Conservation (phyloP, 805 yeast species). For the Myxozyma kluyveri region DNA sequence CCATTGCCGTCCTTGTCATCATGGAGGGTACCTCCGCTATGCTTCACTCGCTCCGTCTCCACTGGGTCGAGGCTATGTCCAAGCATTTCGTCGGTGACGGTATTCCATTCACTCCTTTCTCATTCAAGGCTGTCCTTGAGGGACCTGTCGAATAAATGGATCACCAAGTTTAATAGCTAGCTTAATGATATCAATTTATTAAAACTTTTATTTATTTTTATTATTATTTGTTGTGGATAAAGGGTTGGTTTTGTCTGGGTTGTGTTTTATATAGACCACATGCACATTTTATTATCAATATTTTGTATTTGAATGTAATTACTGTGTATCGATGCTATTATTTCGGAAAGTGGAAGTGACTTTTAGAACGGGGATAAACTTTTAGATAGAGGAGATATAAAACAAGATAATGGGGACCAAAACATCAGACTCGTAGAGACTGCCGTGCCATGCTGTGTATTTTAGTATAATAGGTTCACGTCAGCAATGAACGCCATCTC, state of each 20-base stretch:
- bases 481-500: too few species aligned
- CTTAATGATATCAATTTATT: background rate
- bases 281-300: too few species aligned
- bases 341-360: too few species aligned
- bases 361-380: too few species aligned
- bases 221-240: constrained; percentile 5
- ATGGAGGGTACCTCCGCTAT: constrained; percentile 99
- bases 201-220: background rate
- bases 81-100: constrained; percentile 98
- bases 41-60: constrained; percentile 97
- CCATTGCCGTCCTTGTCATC: constrained; percentile 84
- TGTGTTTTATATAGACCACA: too few species aligned
- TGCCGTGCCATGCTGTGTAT: too few species aligned
- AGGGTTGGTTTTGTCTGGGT: constrained; percentile 9
- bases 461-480: too few species aligned
- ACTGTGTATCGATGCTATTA: too few species aligned
- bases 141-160: constrained; percentile 23
- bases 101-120: constrained; percentile 81
- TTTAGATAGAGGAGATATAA: background rate
- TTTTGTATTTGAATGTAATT: too few species aligned
- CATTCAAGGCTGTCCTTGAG: constrained; percentile 46
- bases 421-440: too few species aligned
- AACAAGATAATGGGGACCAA: background rate
- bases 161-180: background rate
- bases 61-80: constrained; percentile 99